Evolutionary conservation across 2,329 filamentous ascomycete species (phyloP), one percentile per base, ranked within the genome.

Genomic region (Didymellaceae sp.): DNA sequence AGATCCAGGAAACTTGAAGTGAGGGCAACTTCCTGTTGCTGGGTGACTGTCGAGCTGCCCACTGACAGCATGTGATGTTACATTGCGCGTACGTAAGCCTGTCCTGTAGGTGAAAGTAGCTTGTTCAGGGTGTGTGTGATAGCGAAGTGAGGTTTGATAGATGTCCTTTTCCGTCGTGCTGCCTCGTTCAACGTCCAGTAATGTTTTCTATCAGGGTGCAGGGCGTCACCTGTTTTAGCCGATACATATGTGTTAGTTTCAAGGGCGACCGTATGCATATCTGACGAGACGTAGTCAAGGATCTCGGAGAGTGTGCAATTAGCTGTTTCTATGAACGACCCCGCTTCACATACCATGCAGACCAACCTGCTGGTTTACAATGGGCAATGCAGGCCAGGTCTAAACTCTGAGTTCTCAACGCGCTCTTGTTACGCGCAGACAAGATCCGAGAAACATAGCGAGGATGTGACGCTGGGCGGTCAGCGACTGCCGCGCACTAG

Each of bases 1-100:
- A 7, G 14, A 17, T 5, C 14, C 10, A 13, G 9, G 10, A 6
- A 32, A 42, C 18, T 26, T 17, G n/a, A 54, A 43, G 51, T 54
- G 54, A 57, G 50, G 24, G 32, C 45, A 25, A 25, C 31, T 55
- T 43, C 33, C 31, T 14, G 17, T 47, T 48, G 24, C 35, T 34
- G n/a, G 11, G 30, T 41, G 22, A 41, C 10, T 7, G 26, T 32
- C 20, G 26, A 42, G 14, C 6, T 18, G 34, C 17, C n/a, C 4
- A 6, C 24, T 4, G 40, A 22, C 6, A 7, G 18, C 14, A n/a
- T n/a, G 9, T 16, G 5, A 26, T 22, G 8, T 20, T 13, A 16
- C n/a, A 24, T n/a, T 10, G 13, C 8, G 16, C 7, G 22, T 10
- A 21, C 28, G 11, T 21, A 7, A 14, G 25, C 18, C 9, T 11